These are phyloP conservation scores for Botrytis squamosa DNA, from an alignment of 2,329 filamentous ascomycete genomes.

Conservation along the genomic window DNA sequence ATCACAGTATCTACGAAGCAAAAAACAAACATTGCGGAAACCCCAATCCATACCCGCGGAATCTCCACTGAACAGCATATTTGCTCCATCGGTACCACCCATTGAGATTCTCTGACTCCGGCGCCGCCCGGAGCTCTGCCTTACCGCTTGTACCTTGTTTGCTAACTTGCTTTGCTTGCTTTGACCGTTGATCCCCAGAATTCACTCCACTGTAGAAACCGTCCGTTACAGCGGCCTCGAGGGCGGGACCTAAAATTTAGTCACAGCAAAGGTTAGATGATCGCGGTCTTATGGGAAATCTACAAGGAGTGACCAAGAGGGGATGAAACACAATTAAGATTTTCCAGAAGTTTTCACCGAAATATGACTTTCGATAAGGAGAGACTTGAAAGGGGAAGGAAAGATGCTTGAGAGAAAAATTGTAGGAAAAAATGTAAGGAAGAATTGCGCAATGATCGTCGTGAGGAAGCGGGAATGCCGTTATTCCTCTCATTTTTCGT, in stretches of 20 bases:
- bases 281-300: not conserved
- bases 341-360: not conserved
- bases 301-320: conserved; percentile 5
- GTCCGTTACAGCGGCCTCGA: not conserved
- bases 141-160: conserved; percentile 11
- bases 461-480: not conserved
- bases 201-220: conserved; percentile 1
- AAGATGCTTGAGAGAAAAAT: not conserved
- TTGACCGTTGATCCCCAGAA: not conserved
- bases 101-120: not conserved
- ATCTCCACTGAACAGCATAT: conserved; percentile 1
- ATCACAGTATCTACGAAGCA: not conserved
- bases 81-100: not conserved
- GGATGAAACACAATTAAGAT: not conserved
- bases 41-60: not conserved
- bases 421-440: conserved; percentile 8
- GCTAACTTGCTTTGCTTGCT: not conserved
- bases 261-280: not conserved
- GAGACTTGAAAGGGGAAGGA: not conserved
- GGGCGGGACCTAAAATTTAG: not conserved
- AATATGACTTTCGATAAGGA: not conserved
- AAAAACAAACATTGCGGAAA: not conserved
- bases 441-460: conserved; percentile 16
- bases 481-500: not conserved
- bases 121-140: conserved; percentile 5